A percentile compares a stretch with the other conserved stretches of the same genome.
Conservation (phyloP, 2,329 filamentous ascomycete genomes). For the Trichoderma sp. region DNA sequence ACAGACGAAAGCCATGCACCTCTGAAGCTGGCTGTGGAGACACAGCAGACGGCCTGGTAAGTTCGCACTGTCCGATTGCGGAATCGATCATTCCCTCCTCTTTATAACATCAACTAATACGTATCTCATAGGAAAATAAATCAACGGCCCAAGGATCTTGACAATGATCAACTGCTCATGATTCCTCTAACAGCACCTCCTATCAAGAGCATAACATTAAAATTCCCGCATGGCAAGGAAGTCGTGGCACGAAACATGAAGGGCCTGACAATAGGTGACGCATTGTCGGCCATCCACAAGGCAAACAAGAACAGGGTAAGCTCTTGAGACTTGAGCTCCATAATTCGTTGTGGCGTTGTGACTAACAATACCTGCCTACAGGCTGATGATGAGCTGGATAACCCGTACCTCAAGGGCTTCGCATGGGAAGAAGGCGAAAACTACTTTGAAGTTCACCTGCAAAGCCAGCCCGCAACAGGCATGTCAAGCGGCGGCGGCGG, state of each 20-base stretch:
- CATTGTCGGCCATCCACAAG: constrained; percentile 93
- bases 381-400: constrained; percentile 89
- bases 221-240: constrained; percentile 85
- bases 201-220: constrained; percentile 91
- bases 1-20: constrained; percentile 74
- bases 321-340: constrained; percentile 25
- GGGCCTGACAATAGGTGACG: constrained; percentile 97
- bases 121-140: constrained; percentile 79
- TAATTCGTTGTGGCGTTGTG: not conserved
- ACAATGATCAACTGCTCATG: constrained; percentile 84
- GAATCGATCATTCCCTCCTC: not conserved
- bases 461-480: constrained; percentile 63
- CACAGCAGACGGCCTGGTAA: constrained; percentile 86
- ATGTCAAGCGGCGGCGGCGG: constrained; percentile 45
- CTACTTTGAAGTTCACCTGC: constrained; percentile 82
- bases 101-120: constrained; percentile 7
- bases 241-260: constrained; percentile 86
- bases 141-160: constrained; percentile 74
- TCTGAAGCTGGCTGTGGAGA: constrained; percentile 76
- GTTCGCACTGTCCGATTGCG: not conserved
- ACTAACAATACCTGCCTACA: constrained; percentile 44
- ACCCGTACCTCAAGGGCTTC: constrained; percentile 88
- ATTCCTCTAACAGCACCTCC: constrained; percentile 77
- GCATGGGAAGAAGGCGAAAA: constrained; percentile 97
- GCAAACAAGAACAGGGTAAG: constrained; percentile 93